These are phyloP conservation scores for Epichloe bromicola DNA, from an alignment of 2,329 filamentous ascomycete genomes.

Conservation along the genomic window DNA sequence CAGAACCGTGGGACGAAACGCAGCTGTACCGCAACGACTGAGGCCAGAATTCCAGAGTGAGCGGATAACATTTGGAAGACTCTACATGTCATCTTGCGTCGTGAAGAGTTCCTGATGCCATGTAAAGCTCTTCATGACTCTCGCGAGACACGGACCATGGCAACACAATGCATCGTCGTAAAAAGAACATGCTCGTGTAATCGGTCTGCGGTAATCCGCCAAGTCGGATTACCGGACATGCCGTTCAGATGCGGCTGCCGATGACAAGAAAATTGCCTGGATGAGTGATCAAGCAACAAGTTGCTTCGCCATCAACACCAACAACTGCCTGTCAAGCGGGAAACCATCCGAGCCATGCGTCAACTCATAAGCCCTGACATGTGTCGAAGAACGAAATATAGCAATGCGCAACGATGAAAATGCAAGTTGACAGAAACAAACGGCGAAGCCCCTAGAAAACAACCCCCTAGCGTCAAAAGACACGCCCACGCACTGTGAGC, in stretches of 20 bases:
- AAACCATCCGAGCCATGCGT: conserved; percentile 26
- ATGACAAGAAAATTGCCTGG: conserved; percentile 8
- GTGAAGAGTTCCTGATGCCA: not conserved
- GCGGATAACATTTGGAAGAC: not conserved
- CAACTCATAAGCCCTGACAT: conserved; percentile 20
- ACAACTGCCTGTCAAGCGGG: conserved; percentile 9
- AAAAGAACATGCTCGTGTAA: not conserved
- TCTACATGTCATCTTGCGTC: conserved; percentile 4
- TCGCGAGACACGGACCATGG: not conserved
- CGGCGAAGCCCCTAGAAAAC: conserved; percentile 6
- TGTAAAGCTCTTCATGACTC: not conserved
- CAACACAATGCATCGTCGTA: not conserved
- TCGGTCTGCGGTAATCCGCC: conserved; percentile 7
- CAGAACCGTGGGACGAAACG: conserved; percentile 12
- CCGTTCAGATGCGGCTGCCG: conserved; percentile 22
- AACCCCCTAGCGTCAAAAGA: not conserved
- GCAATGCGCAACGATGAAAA: conserved; percentile 21
- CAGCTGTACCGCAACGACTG: conserved; percentile 27
- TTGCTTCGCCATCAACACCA: conserved; percentile 3
- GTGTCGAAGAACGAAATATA: conserved; percentile 31
- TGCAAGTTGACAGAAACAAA: conserved; percentile 10
- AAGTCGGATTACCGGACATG: conserved; percentile 24
- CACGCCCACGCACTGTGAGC: not conserved
- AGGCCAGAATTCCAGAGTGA: conserved; percentile 6
- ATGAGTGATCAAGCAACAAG: conserved; percentile 1